Base-by-base conservation (phyloP, 2,329 filamentous ascomycete genomes). In the Hymenoscyphus scutula region DNA sequence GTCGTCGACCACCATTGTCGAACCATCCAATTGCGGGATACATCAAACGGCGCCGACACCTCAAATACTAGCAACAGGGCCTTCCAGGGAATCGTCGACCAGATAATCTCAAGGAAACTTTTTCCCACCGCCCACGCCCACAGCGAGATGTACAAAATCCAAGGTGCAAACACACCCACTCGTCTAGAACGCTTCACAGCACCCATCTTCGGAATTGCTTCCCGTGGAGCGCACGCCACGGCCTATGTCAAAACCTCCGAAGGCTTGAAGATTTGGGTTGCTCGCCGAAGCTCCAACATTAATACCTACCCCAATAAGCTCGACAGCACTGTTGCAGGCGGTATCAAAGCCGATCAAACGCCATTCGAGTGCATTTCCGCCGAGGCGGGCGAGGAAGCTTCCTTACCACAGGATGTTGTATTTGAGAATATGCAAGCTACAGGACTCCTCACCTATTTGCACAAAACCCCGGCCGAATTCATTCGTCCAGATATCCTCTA, bases 301-400 rank as follows among this genome's bases (percentile, higher is more conserved):
- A 84, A 88, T 74, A 92, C 89, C 0, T 93, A 90, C 69, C 87
- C 87, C 0, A 84, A 85, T 3, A 86, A 90, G 81, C 79, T 93
- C 61, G 91, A 95, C 72, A 94, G 91, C 70, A 89, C 89, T 6
- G 91, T 93, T 15, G 91, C 90, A 0, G 91, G 91, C 2, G 91
- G 91, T 0, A 85, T 93, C 69, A 84, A 87, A 60, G 84, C 88
- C 0, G 83, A 83, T 1, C 85, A 92, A 72, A 78, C 76, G 1
- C 87, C 89, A 0, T 84, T 86, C 34, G 85, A 87, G 62, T 89
- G 87, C 71, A 79, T 93, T 63, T 79, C 92, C 27, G 82, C 89
- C 53, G 91, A 95, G 74, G 84, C 86, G 1, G 82, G 78, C 37
- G 91, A 95, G 75, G 91, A 95, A 73, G 91, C 90, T 0, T 88